phyloP scores from a whole-genome alignment of 768 basidiomycete genomes.

The Amanita pseudoporphyria region DNA sequence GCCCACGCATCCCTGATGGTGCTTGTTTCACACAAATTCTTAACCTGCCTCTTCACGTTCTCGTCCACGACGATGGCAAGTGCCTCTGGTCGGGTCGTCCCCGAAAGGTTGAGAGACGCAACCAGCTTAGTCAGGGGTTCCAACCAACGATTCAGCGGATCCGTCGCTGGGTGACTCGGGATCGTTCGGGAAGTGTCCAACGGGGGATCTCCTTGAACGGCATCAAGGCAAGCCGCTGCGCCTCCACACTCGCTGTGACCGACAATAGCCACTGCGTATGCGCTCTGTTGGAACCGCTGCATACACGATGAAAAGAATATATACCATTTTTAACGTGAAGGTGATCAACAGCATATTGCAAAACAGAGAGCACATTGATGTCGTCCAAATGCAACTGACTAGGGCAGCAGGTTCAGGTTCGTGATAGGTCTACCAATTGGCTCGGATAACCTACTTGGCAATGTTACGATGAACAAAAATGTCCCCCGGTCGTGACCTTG shows the following conservation, averaged over 20 bases:
- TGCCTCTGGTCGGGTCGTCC: constrained; percentile 25
- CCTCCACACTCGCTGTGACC: constrained; percentile 85
- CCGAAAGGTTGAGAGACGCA: constrained; percentile 33
- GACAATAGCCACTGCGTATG: constrained; percentile 57
- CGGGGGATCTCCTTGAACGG: constrained; percentile 26
- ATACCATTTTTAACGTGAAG: constrained; percentile 73
- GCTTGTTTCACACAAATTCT: constrained; percentile 36
- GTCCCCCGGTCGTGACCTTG: constrained; percentile 62
- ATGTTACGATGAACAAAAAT: constrained; percentile 84
- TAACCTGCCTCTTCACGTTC: constrained; percentile 50
- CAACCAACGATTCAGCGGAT: constrained; percentile 63
- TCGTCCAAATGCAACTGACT: constrained; percentile 73
- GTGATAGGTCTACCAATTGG: not conserved
- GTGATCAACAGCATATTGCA: constrained; percentile 62
- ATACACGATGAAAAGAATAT: constrained; percentile 22
- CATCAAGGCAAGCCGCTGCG: constrained; percentile 43
- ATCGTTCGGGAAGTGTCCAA: constrained; percentile 25
- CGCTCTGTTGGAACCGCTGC: constrained; percentile 22
- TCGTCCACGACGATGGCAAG: constrained; percentile 42
- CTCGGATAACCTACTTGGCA: constrained; percentile 53
- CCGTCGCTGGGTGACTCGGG: constrained; percentile 24
- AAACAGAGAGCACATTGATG: constrained; percentile 58
- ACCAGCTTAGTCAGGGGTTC: constrained; percentile 52
- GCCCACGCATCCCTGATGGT: constrained; percentile 41
- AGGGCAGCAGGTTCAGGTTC: not conserved